Percentiles rank a stretch among this genome's conserved stretches.
phyloP scores from a whole-genome alignment of 2,329 filamentous ascomycete species.

The Fusarium mexicanum region DNA sequence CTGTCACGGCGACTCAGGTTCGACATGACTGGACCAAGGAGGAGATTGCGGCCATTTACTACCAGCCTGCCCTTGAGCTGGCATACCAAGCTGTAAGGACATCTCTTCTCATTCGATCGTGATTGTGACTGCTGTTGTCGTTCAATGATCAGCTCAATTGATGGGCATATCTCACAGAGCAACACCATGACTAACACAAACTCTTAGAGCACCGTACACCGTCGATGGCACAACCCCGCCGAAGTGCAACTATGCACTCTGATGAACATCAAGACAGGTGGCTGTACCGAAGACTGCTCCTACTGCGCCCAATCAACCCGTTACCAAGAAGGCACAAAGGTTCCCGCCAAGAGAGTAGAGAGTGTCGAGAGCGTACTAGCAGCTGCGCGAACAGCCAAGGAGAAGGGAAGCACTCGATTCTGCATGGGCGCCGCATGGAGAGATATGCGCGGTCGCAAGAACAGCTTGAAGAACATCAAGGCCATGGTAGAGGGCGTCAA shows the following conservation, averaged over 20 bases:
- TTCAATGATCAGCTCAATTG: neutral
- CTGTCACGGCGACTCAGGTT: constrained; percentile 68
- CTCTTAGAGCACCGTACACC: constrained; percentile 76
- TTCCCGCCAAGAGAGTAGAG: constrained; percentile 82
- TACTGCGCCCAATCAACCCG: constrained; percentile 92
- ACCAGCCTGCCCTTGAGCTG: constrained; percentile 82
- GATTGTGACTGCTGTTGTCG: neutral
- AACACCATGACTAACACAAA: constrained; percentile 23
- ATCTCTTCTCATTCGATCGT: neutral
- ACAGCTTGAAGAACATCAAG: constrained; percentile 82
- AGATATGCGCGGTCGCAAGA: constrained; percentile 92
- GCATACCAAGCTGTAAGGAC: constrained; percentile 74
- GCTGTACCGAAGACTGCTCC: constrained; percentile 90
- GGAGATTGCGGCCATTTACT: constrained; percentile 83
- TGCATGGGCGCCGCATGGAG: constrained; percentile 96
- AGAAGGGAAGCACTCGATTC: constrained; percentile 88
- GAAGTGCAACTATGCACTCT: constrained; percentile 92
- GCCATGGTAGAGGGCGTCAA: constrained; percentile 86
- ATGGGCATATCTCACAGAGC: constrained; percentile 9
- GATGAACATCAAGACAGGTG: constrained; percentile 97
- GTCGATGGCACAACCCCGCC: constrained; percentile 84
- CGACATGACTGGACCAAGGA: constrained; percentile 83
- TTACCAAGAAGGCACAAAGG: constrained; percentile 78
- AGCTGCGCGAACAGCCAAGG: constrained; percentile 79
- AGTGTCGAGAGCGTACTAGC: constrained; percentile 82